Conservation (phyloP, 2,329 filamentous ascomycete genomes). For the Fonsecaea pedrosoi region DNA sequence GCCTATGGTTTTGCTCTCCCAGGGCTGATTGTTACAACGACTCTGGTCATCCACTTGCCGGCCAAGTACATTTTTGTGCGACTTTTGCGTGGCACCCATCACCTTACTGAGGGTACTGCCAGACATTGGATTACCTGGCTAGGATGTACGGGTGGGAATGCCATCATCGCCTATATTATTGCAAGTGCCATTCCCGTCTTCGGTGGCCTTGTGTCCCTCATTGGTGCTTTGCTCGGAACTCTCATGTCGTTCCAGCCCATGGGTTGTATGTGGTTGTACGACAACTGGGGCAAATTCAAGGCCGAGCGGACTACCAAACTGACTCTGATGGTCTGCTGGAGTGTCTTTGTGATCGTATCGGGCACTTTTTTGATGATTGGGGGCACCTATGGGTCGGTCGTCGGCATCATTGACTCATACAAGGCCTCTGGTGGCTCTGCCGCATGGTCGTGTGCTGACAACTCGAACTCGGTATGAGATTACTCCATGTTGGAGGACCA, state of each 20-base stretch:
- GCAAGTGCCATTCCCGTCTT: slow-evolving; percentile 63
- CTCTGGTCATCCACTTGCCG: slow-evolving; percentile 48
- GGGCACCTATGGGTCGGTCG: slow-evolving; percentile 51
- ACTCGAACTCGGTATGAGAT: slow-evolving; percentile 27
- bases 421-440: slow-evolving; percentile 17
- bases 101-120: slow-evolving; percentile 47
- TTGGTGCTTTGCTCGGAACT: slow-evolving; percentile 59
- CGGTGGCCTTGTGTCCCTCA: slow-evolving; percentile 51
- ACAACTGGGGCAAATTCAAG: slow-evolving; percentile 51
- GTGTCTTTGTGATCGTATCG: slow-evolving; percentile 52
- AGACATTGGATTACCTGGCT: slow-evolving; percentile 64
- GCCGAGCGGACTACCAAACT: slow-evolving; percentile 47
- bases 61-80: slow-evolving; percentile 47
- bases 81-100: slow-evolving; percentile 44
- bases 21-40: slow-evolving; percentile 48
- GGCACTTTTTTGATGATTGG: slow-evolving; percentile 56
- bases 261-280: slow-evolving; percentile 60
- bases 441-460: slow-evolving; percentile 30
- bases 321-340: slow-evolving; percentile 43
- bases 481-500: not conserved
- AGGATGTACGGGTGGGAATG: slow-evolving; percentile 52
- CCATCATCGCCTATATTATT: slow-evolving; percentile 57
- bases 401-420: slow-evolving; percentile 41
- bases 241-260: slow-evolving; percentile 58
- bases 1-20: slow-evolving; percentile 48